Base-by-base conservation (phyloP, 257 asterid species). In the Ballota nigra region DNA sequence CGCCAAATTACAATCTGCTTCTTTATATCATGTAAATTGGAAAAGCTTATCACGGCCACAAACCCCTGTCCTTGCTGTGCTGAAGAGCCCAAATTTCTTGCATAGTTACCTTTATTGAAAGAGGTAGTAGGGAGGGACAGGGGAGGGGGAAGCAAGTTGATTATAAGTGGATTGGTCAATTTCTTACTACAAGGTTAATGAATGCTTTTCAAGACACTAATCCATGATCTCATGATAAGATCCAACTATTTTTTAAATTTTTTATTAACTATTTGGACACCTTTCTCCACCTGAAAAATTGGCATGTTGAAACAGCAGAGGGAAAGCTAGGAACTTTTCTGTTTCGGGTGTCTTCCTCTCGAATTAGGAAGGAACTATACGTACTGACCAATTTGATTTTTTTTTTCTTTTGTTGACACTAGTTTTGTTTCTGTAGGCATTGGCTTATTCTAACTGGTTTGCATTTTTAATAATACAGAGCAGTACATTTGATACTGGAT, bases 261-360 rank as follows among this genome's bases (percentile, higher is more conserved):
- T 45, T 33, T 47, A 29, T 9, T 8, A 9, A 6, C 8, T 29
- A 29, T 13, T 28, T 47, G 9, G 55, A 47, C 55, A 47, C 55
- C 22, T 47, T 15, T n/a, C n/a, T n/a, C 3, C 16, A 10, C 70
- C 4, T 13, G 33, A 61, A 18, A 16, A 10, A 63, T 15, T 29
- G 65, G 34, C 38, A 22, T 75, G 64, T 40, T 61, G 31, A 66
- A 28, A n/a, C 22, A 69, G 58, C 64, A 28, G 43, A 59, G n/a
- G 76, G 73, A 55, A 38, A 38, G 49, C 2, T 58, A 20, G 56
- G 69, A 65, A 65, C 45, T 24, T 55, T 57, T 61, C 33, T 16
- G 28, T 55, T 26, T 57, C 5, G 18, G 13, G 33, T 8, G 45
- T 40, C 29, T 71, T 58, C 64, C 38, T 60, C 26, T 66, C 29